Evolutionary conservation across 805 yeast genomes (phyloP).

Genomic region (Ogataea allantospora): DNA sequence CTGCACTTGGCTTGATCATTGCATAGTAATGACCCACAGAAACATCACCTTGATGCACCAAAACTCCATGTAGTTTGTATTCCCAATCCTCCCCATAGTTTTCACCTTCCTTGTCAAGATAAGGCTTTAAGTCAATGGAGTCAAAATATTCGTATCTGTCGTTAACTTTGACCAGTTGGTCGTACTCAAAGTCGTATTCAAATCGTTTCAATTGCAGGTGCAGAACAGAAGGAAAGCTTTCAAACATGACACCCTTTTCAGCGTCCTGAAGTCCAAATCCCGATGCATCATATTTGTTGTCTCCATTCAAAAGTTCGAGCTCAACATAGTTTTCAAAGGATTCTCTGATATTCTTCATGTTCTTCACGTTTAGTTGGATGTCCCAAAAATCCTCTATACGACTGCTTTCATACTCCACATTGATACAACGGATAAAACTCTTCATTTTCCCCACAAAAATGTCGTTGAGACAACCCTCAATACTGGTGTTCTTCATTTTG

Average conservation of each 20-base stretch:
- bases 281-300: constrained; percentile 92
- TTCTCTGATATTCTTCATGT: constrained; percentile 64
- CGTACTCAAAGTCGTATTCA: constrained; percentile 89
- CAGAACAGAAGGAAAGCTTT: constrained; percentile 85
- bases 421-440: constrained; percentile 86
- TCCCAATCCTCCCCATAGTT: constrained; percentile 59
- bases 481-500: constrained; percentile 85
- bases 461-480: constrained; percentile 71
- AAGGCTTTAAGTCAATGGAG: constrained; percentile 75
- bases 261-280: constrained; percentile 93
- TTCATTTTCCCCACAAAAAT: constrained; percentile 97
- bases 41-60: constrained; percentile 94
- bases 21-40: constrained; percentile 97
- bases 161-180: constrained; percentile 84
- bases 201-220: constrained; percentile 92
- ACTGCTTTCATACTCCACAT: constrained; percentile 90
- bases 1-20: constrained; percentile 74
- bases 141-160: constrained; percentile 90
- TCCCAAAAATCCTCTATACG: constrained; percentile 97
- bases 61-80: constrained; percentile 86
- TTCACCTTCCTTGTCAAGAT: constrained; percentile 57
- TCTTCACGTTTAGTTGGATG: constrained; percentile 90
- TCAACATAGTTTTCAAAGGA: constrained; percentile 87
- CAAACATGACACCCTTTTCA: constrained; percentile 90
- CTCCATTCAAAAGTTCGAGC: constrained; percentile 87